Evolutionary conservation across 768 basidiomycete species (phyloP).

Genomic region (Mycena belliarum): DNA sequence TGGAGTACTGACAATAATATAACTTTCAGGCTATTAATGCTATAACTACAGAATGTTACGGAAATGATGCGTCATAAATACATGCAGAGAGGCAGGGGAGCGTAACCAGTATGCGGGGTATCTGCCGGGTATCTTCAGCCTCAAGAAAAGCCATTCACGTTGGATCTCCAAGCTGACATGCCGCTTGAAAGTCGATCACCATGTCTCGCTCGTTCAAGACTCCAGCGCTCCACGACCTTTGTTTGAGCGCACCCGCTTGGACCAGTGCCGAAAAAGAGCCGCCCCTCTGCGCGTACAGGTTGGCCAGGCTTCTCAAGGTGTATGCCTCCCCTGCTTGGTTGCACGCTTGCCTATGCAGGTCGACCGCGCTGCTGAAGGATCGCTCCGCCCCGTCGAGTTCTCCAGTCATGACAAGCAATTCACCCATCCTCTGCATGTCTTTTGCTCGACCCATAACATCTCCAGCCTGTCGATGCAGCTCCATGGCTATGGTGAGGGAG

Average conservation of each 20-base stretch:
- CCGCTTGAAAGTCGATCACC: not conserved
- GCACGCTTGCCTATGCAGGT: conserved; percentile 11
- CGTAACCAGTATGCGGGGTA: too few relatives aligned
- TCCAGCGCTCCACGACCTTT: not conserved
- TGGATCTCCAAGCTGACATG: not conserved
- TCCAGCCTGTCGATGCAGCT: conserved; percentile 21
- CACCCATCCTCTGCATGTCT: conserved; percentile 18
- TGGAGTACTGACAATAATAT: not conserved
- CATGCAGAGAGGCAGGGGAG: not conserved
- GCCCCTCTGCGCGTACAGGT: conserved; percentile 6
- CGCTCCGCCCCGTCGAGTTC: conserved; percentile 8
- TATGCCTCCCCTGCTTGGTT: conserved; percentile 13
- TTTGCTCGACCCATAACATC: conserved; percentile 15
- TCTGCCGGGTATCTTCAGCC: too few relatives aligned
- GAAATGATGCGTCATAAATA: not conserved
- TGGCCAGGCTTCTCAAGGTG: conserved; percentile 12
- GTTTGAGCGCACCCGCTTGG: conserved; percentile 4
- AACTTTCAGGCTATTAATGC: not conserved
- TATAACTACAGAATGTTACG: not conserved
- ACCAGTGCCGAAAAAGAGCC: not conserved
- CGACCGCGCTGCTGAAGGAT: conserved; percentile 14
- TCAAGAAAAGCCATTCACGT: not conserved
- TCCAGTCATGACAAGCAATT: conserved; percentile 1
- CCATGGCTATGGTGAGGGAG: conserved; percentile 17
- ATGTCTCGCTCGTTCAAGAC: not conserved